phyloP scores from a whole-genome alignment of 805 yeast genomes.

The Cyberlindnera meyerae region DNA sequence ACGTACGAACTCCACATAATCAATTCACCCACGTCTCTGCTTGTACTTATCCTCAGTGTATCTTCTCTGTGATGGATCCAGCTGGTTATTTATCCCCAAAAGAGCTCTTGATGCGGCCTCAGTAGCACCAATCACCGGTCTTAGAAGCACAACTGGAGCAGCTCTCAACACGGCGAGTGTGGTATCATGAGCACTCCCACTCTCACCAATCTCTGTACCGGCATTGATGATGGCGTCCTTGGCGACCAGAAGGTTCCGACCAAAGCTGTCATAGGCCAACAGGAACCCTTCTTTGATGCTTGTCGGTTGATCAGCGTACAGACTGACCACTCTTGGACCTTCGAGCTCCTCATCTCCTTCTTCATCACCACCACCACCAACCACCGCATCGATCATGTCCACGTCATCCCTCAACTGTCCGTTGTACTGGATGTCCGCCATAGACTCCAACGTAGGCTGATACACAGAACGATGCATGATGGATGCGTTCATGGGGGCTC shows the following conservation, averaged over 20 bases:
- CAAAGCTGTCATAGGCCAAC: conserved; percentile 71
- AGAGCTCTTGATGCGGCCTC: conserved; percentile 82
- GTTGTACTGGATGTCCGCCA: too few relatives aligned
- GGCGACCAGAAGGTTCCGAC: conserved; percentile 62
- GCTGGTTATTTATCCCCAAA: conserved; percentile 76
- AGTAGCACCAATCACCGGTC: conserved; percentile 90
- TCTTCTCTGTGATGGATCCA: conserved; percentile 59
- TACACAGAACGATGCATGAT: conserved; percentile 20
- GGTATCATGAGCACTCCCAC: conserved; percentile 63
- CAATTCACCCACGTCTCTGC: conserved; percentile 7
- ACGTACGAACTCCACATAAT: too few relatives aligned
- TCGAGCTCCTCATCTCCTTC: conserved; percentile 23
- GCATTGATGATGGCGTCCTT: conserved; percentile 57
- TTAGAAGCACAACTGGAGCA: conserved; percentile 71
- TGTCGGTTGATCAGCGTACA: conserved; percentile 81
- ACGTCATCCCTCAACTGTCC: not conserved
- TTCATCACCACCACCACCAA: conserved; percentile 17
- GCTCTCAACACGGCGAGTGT: conserved; percentile 64
- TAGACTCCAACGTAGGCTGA: conserved; percentile 26
- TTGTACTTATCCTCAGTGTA: conserved; percentile 68
- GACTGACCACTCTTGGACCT: conserved; percentile 47
- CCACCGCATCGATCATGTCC: not conserved
- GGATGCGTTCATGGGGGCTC: conserved; percentile 16
- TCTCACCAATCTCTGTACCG: conserved; percentile 55
- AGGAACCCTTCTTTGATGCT: conserved; percentile 66